A percentile compares a stretch with the other conserved stretches of the same genome.
Evolutionary conservation across 345 rosid genomes (phyloP).

Genomic region (Citrus sp.): DNA sequence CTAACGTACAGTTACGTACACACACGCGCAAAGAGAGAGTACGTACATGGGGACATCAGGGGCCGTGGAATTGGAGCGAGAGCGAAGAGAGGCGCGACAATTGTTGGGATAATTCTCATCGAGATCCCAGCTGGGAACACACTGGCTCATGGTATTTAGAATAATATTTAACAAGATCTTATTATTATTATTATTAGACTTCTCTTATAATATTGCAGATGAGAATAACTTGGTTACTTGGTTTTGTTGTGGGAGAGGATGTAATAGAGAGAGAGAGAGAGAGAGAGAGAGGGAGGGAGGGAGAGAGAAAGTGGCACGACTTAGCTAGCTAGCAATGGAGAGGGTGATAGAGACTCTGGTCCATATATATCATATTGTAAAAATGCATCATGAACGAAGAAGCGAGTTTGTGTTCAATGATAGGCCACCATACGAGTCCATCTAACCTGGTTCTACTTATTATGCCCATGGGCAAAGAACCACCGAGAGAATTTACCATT

Average conservation of each 20-base stretch:
- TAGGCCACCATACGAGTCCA: neutral
- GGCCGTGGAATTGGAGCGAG: constrained; percentile 33
- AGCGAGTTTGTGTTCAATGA: neutral
- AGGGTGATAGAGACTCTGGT: constrained; percentile 15
- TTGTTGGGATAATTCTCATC: constrained; percentile 35
- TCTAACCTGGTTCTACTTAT: neutral
- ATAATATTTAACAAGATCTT: neutral
- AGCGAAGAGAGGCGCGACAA: constrained; percentile 31
- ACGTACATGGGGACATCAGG: constrained; percentile 54
- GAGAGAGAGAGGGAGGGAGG: too few species aligned
- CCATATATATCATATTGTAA: constrained; percentile 2
- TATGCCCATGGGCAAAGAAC: neutral
- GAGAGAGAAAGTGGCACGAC: too few species aligned
- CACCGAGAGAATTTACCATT: neutral
- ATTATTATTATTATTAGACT: too few species aligned
- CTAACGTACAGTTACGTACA: too few species aligned
- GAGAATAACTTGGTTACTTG: too few species aligned
- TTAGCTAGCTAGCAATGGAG: neutral
- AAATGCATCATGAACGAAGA: neutral
- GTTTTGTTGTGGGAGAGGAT: too few species aligned
- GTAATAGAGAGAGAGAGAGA: too few species aligned
- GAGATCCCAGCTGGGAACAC: constrained; percentile 79
- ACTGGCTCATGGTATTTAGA: constrained; percentile 56
- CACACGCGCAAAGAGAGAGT: neutral
- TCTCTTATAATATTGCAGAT: too few species aligned